These are phyloP conservation scores for Tulasnella sp. DNA, from an alignment of 768 basidiomycete species.

Conservation along the genomic window DNA sequence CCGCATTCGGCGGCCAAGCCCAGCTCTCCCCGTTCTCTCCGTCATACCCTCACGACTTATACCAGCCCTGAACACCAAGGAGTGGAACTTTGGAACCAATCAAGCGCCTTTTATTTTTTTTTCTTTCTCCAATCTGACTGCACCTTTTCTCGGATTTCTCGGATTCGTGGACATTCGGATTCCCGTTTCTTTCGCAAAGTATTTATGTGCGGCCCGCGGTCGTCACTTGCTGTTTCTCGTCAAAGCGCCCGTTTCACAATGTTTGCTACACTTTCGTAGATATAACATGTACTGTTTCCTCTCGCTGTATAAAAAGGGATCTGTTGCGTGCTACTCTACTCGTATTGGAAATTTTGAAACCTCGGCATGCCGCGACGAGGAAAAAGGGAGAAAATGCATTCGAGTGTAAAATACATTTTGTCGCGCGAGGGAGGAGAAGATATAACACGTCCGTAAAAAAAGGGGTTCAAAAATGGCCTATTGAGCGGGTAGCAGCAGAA, in stretches of 20 bases:
- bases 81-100: not conserved
- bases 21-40: not conserved
- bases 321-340: not conserved
- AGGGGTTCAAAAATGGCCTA: not conserved
- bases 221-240: not conserved
- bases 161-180: not conserved
- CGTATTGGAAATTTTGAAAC: not conserved
- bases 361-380: not conserved
- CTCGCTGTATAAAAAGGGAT: not conserved
- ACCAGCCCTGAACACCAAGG: not conserved
- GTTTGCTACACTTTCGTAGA: not conserved
- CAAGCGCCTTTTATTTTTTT: not conserved
- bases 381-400: not conserved
- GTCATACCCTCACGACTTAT: constrained; percentile 10
- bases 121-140: not conserved
- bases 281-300: not conserved
- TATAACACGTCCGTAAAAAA: not conserved
- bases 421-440: not conserved
- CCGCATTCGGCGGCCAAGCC: not conserved
- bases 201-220: not conserved
- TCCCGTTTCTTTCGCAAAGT: not conserved
- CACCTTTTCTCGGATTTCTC: not conserved
- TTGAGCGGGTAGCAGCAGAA: not conserved
- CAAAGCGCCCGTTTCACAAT: not conserved
- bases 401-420: constrained; percentile 6